phyloP scores from a whole-genome alignment of 805 yeast species.

The Starmerella sp. region DNA sequence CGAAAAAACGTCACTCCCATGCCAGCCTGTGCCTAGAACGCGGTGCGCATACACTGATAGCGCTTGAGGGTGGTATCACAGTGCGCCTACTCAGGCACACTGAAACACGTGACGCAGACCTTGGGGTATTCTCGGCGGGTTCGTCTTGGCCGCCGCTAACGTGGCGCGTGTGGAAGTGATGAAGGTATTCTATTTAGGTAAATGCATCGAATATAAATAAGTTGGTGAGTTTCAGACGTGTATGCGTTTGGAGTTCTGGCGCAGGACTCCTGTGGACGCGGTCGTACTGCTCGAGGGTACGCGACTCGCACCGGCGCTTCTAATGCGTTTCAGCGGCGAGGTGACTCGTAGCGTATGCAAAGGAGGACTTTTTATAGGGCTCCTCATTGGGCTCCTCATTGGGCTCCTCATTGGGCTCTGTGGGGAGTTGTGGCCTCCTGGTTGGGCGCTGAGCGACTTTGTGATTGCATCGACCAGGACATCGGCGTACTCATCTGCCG shows the following conservation, averaged over 20 bases:
- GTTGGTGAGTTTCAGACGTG: background rate
- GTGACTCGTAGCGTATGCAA: slow-evolving; percentile 23
- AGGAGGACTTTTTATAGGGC: background rate
- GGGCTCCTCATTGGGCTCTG: background rate
- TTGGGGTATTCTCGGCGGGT: too few species aligned
- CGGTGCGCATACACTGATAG: too few species aligned
- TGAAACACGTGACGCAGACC: too few species aligned
- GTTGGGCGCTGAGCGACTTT: background rate
- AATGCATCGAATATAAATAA: background rate
- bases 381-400: background rate
- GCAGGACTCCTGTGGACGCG: background rate
- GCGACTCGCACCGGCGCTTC: background rate
- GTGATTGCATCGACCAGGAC: background rate
- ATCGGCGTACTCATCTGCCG: background rate
- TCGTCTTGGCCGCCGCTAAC: too few species aligned
- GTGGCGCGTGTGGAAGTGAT: too few species aligned
- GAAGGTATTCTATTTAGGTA: too few species aligned
- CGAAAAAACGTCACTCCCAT: slow-evolving; percentile 54
- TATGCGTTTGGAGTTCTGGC: background rate
- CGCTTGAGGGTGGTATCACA: too few species aligned
- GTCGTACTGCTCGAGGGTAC: background rate
- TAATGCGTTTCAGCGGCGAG: slow-evolving; percentile 25
- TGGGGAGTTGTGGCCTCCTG: background rate
- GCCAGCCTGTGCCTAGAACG: too few species aligned
- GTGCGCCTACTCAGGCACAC: too few species aligned